Evolutionary conservation across 768 basidiomycete species (phyloP).

Genomic region (Suillus discolor): DNA sequence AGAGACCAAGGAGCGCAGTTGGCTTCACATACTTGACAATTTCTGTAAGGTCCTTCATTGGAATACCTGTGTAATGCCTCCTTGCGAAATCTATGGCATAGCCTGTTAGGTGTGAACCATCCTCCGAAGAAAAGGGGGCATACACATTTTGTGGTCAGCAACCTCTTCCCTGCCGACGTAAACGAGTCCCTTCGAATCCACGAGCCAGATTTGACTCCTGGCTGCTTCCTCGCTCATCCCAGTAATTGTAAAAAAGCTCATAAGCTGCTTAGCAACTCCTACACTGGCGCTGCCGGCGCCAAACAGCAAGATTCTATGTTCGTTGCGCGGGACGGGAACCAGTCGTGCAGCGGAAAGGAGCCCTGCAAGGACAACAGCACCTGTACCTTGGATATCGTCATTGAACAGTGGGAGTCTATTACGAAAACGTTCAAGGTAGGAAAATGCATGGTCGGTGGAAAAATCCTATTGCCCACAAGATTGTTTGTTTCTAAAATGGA

Average conservation of each 20-base stretch:
- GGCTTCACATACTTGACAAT: conserved; percentile 83
- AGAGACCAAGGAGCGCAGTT: conserved; percentile 87
- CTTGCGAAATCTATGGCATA: conserved; percentile 73
- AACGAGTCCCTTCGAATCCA: conserved; percentile 87
- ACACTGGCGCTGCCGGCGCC: conserved; percentile 93
- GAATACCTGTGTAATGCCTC: conserved; percentile 74
- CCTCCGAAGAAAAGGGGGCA: conserved; percentile 21
- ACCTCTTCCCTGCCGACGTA: conserved; percentile 71
- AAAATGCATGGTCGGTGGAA: conserved; percentile 89
- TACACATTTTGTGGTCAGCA: conserved; percentile 84
- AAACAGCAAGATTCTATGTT: conserved; percentile 89
- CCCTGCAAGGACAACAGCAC: conserved; percentile 89
- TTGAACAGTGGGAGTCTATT: conserved; percentile 81
- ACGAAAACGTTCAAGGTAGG: conserved; percentile 77
- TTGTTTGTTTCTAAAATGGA: not conserved
- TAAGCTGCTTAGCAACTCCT: conserved; percentile 86
- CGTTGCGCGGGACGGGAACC: conserved; percentile 61
- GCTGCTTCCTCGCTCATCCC: conserved; percentile 81
- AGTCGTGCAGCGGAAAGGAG: conserved; percentile 87
- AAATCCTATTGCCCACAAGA: conserved; percentile 61
- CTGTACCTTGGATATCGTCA: conserved; percentile 91
- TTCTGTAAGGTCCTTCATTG: conserved; percentile 72
- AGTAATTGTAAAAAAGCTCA: conserved; percentile 85
- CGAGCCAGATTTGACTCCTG: conserved; percentile 73
- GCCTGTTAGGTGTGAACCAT: conserved; percentile 11